Percentiles rank a stretch among this genome's conserved stretches.
Evolutionary conservation across 176 grass and related monocot species (phyloP).

Genomic region (Juncus effusus): DNA sequence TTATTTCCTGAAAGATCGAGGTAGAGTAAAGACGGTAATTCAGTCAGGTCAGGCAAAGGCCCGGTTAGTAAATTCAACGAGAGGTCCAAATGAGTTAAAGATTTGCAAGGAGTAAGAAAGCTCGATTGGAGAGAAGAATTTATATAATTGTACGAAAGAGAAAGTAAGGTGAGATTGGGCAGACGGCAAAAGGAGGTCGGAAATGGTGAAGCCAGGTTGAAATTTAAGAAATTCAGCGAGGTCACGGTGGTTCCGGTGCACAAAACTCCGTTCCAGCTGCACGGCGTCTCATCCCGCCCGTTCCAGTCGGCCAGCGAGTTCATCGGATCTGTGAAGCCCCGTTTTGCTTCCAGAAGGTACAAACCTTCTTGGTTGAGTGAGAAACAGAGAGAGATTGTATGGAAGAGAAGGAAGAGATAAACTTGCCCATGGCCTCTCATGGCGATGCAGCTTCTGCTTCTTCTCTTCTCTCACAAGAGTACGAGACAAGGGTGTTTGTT

Average conservation of each 20-base stretch:
- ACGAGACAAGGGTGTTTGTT: not conserved
- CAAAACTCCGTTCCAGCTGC: slow-evolving; percentile 56
- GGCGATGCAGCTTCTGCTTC: not conserved
- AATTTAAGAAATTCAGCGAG: slow-evolving; percentile 20
- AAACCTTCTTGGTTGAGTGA: slow-evolving; percentile 50
- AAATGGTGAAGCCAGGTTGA: slow-evolving; percentile 49
- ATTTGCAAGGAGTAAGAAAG: slow-evolving; percentile 14
- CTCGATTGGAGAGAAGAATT: slow-evolving; percentile 39
- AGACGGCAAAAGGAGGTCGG: slow-evolving; percentile 63
- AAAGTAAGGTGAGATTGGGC: slow-evolving; percentile 38
- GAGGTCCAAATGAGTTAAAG: slow-evolving; percentile 55
- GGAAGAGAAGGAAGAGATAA: slow-evolving; percentile 9
- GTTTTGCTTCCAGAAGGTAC: slow-evolving; percentile 53
- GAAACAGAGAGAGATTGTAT: not conserved
- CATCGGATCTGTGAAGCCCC: slow-evolving; percentile 21
- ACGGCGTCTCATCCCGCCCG: slow-evolving; percentile 41
- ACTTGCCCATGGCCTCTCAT: not conserved
- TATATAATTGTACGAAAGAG: slow-evolving; percentile 58
- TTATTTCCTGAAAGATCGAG: slow-evolving; percentile 58
- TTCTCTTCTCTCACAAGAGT: not conserved
- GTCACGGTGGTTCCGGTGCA: slow-evolving; percentile 35
- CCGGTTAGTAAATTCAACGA: slow-evolving; percentile 54
- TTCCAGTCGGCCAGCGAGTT: slow-evolving; percentile 43
- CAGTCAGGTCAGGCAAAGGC: slow-evolving; percentile 48
- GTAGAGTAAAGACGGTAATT: slow-evolving; percentile 48